Conservation (phyloP, 306 rosid species). For the Vicia sativa region DNA sequence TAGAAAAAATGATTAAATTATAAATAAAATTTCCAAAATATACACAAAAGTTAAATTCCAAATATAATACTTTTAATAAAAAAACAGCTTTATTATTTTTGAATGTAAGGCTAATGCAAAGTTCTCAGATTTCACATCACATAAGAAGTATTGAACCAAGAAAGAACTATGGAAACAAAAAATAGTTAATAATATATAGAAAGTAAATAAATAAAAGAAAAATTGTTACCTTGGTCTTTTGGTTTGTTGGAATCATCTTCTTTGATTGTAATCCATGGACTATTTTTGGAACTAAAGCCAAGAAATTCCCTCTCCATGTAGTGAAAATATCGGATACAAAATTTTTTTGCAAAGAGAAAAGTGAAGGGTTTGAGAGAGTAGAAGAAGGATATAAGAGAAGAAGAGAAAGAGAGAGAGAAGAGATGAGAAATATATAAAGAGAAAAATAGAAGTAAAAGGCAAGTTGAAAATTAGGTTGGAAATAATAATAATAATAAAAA, state of each 20-base stretch:
- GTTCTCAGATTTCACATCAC: slow-evolving; percentile 8
- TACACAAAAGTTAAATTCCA: too few relatives aligned
- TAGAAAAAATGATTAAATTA: slow-evolving; percentile 8
- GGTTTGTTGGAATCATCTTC: slow-evolving; percentile 47
- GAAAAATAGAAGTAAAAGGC: neutral
- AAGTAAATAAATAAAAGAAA: neutral
- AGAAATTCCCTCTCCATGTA: slow-evolving; percentile 77
- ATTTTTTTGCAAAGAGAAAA: neutral
- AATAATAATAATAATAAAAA: too few relatives aligned
- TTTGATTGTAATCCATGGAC: slow-evolving; percentile 31
- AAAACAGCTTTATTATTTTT: too few relatives aligned
- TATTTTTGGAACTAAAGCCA: slow-evolving; percentile 58
- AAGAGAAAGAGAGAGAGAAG: neutral
- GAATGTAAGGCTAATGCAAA: neutral
- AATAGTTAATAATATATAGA: too few relatives aligned
- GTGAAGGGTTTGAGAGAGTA: neutral
- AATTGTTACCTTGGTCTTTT: slow-evolving; percentile 58
- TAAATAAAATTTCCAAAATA: too few relatives aligned
- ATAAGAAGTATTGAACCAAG: neutral
- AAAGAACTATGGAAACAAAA: neutral
- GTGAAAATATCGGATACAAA: slow-evolving; percentile 32
- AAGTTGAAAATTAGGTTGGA: too few relatives aligned
- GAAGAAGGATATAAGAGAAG: too few relatives aligned
- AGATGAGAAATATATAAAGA: slow-evolving; percentile 1
- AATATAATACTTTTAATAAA: too few relatives aligned